phyloP scores from a whole-genome alignment of 202 grass and related monocot species.

The Alloteropsis angusta region DNA sequence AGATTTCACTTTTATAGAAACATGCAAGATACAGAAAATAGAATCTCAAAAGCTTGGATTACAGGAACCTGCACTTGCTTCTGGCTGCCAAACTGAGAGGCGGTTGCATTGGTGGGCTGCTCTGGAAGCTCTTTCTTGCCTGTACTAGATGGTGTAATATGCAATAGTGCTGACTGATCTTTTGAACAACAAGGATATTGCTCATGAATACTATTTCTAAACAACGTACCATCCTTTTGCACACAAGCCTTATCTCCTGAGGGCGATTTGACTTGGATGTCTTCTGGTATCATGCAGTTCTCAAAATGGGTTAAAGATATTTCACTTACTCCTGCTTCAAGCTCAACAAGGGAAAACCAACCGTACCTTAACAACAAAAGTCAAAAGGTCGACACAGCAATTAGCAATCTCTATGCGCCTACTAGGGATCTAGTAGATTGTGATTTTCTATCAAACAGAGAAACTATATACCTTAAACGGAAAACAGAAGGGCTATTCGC shows the following conservation, averaged over 20 bases:
- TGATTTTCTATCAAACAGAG: slow-evolving; percentile 4
- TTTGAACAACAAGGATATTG: not conserved
- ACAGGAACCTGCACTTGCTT: slow-evolving; percentile 36
- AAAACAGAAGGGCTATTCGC: slow-evolving; percentile 92
- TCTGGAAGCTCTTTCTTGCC: slow-evolving; percentile 7
- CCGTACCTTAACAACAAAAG: slow-evolving; percentile 63
- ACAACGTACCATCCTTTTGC: slow-evolving; percentile 27
- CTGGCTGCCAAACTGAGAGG: slow-evolving; percentile 25
- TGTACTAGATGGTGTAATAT: slow-evolving; percentile 1
- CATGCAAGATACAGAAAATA: slow-evolving; percentile 26
- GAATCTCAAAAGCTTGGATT: slow-evolving; percentile 41
- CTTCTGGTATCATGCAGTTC: slow-evolving; percentile 51
- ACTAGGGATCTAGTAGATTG: not conserved
- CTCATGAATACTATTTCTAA: slow-evolving; percentile 16
- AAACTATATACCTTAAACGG: slow-evolving; percentile 66
- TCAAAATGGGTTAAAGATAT: slow-evolving; percentile 44
- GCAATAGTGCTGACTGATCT: too few species aligned
- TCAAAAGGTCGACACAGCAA: slow-evolving; percentile 8
- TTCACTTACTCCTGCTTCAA: slow-evolving; percentile 42
- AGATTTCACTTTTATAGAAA: slow-evolving; percentile 10
- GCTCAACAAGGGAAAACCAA: slow-evolving; percentile 73
- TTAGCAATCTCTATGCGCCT: slow-evolving; percentile 7
- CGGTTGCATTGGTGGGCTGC: slow-evolving; percentile 2
- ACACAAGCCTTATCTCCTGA: slow-evolving; percentile 16
- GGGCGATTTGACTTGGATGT: slow-evolving; percentile 34